Evolutionary conservation across 2,329 filamentous ascomycete species (phyloP).

Genomic region (Leptographium flavum): DNA sequence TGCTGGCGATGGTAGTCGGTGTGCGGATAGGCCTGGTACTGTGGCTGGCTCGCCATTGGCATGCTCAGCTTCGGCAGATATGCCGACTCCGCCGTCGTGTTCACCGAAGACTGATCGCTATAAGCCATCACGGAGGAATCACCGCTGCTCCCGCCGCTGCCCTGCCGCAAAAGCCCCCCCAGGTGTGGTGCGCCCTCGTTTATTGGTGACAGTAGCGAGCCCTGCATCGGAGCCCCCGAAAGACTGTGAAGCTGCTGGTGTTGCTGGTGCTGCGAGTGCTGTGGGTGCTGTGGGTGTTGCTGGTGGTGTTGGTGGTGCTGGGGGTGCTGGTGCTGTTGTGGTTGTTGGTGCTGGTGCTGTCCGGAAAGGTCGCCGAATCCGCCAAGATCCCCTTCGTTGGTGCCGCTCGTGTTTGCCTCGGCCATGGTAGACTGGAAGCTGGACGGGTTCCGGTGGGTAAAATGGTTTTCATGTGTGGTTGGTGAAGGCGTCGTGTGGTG

Average conservation of each 20-base stretch:
- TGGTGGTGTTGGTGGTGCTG: constrained; percentile 1
- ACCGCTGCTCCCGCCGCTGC: background rate
- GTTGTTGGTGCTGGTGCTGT: background rate
- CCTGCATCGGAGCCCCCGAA: background rate
- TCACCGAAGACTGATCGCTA: background rate
- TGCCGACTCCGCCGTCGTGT: background rate
- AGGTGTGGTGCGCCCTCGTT: background rate
- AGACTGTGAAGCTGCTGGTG: constrained; percentile 4
- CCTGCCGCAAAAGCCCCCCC: background rate
- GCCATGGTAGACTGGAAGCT: constrained; percentile 2
- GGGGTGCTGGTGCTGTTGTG: background rate
- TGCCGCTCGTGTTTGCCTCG: background rate
- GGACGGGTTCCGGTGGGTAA: background rate
- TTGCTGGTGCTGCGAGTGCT: constrained; percentile 3
- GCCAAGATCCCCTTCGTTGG: background rate
- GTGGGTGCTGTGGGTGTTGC: background rate
- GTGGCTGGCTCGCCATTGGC: background rate
- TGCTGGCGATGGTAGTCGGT: background rate
- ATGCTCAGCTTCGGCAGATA: background rate
- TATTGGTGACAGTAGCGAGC: background rate
- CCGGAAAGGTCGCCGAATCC: background rate
- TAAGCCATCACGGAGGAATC: background rate
- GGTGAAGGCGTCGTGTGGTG: constrained; percentile 6
- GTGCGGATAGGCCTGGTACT: background rate
- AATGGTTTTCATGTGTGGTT: background rate